Conservation (phyloP, 176 grass and related monocot genomes). For the Oryza glaberrima region DNA sequence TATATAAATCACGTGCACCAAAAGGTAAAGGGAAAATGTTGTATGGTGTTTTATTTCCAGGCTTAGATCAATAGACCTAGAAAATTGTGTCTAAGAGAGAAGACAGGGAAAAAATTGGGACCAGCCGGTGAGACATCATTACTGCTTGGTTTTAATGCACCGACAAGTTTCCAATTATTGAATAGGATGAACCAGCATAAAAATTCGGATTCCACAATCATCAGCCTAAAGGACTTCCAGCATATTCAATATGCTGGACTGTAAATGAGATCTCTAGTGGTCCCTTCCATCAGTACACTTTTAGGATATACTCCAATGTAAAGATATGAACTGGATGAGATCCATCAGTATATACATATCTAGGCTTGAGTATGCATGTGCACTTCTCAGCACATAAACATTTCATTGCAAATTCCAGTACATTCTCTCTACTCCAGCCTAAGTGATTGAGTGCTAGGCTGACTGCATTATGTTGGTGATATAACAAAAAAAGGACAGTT, state of each 20-base stretch:
- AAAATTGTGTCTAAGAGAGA: conserved; percentile 9
- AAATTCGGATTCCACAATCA: neutral
- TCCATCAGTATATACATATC: neutral
- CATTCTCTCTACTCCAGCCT: neutral
- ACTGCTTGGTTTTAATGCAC: conserved; percentile 24
- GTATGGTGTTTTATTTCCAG: neutral
- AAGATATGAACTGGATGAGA: neutral
- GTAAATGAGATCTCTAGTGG: neutral
- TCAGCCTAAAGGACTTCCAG: conserved; percentile 4
- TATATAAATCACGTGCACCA: neutral
- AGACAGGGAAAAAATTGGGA: neutral
- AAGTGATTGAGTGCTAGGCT: neutral
- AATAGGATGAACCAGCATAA: conserved; percentile 1
- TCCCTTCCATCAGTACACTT: conserved; percentile 8
- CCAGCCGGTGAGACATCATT: conserved; percentile 18
- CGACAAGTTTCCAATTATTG: neutral
- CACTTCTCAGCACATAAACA: conserved; percentile 9
- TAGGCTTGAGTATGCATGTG: neutral
- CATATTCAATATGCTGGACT: conserved; percentile 13
- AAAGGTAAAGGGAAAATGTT: conserved; percentile 11
- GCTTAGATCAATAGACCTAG: neutral
- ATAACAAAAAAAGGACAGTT: neutral
- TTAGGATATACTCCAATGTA: conserved; percentile 13
- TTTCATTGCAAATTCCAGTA: neutral
- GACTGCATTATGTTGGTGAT: neutral